These are phyloP conservation scores for Fusarium drepaniforme DNA, from an alignment of 2,329 filamentous ascomycete genomes.

Conservation along the genomic window DNA sequence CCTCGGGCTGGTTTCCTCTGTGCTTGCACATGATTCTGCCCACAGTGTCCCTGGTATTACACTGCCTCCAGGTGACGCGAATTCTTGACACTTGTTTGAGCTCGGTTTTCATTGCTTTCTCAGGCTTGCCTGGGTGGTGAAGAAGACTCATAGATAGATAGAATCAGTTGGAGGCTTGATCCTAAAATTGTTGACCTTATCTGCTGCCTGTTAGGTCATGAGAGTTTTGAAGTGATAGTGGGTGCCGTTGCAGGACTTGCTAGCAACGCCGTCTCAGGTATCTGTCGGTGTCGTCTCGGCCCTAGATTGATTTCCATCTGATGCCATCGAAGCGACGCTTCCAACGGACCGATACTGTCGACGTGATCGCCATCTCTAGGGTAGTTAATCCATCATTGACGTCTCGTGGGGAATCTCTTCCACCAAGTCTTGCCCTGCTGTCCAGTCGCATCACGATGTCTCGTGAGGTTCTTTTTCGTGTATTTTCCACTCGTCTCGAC, in stretches of 20 bases:
- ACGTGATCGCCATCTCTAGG: neutral
- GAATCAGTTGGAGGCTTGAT: too few species aligned
- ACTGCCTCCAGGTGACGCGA: constrained; percentile 57
- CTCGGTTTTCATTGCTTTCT: constrained; percentile 50
- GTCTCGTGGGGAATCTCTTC: neutral
- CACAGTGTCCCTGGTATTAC: constrained; percentile 57
- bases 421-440: neutral
- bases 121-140: constrained; percentile 49
- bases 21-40: constrained; percentile 52
- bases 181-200: too few species aligned
- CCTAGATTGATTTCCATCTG: neutral
- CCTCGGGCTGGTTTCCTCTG: constrained; percentile 48
- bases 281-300: neutral
- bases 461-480: neutral
- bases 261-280: neutral
- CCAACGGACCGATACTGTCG: neutral
- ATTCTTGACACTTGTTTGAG: constrained; percentile 32
- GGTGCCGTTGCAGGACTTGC: neutral
- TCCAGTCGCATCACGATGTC: neutral
- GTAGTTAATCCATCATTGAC: neutral
- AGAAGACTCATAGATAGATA: constrained; percentile 41
- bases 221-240: too few species aligned
- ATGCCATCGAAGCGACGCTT: neutral
- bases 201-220: too few species aligned
- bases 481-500: fast-evolving